Base-by-base conservation (phyloP, 1,284 basidiomycete species). In the Sporisorium reilianum region DNA sequence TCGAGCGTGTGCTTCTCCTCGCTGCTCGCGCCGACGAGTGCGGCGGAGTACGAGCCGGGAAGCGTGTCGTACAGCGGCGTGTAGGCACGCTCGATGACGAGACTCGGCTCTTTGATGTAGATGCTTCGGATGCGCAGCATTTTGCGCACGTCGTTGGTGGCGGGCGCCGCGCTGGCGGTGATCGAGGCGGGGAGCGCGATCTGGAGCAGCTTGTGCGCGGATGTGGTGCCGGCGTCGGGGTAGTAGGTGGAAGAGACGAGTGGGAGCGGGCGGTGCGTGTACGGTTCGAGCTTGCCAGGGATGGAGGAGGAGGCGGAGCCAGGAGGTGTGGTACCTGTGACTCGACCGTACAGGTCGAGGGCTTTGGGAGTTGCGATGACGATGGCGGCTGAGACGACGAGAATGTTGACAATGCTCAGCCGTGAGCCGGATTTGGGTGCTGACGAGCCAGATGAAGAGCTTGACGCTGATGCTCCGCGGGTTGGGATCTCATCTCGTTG, bases 51-150 rank as follows among this genome's bases (percentile, higher is more conserved):
- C 20, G 64, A 59, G 32, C 62, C 63, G 2, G 67, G 67, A 2
- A 64, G 50, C 5, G 64, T 70, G 23, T 73, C 68, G 48, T 77
- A 75, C 12, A 80, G 55, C 10, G 78, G 78, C 2, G 78, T 80
- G 22, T 80, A 80, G 7, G 77, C 72, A 18, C 78, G 61, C 34
- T 80, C 75, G 54, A 80, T 78, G 28, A 76, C 73, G 10, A 80
- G 52, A 7, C 62, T 62, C 7, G 78, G 77, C 32, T 78, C 74
- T 40, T 77, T 79, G 67, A 74, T 64, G 53, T 75, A 73, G 14
- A 68, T 25, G 44, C 70, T 78, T 20, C 64, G 41, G 14, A 74
- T 70, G 9, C 62, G 18, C 18, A 79, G 22, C 26, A 28, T 38
- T 16, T 60, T 50, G 20, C 38, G 30, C 16, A 66, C 41, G 45